These are phyloP conservation scores for Aspergillus ostianus DNA, from an alignment of 495 filamentous ascomycete genomes.

Conservation along the genomic window DNA sequence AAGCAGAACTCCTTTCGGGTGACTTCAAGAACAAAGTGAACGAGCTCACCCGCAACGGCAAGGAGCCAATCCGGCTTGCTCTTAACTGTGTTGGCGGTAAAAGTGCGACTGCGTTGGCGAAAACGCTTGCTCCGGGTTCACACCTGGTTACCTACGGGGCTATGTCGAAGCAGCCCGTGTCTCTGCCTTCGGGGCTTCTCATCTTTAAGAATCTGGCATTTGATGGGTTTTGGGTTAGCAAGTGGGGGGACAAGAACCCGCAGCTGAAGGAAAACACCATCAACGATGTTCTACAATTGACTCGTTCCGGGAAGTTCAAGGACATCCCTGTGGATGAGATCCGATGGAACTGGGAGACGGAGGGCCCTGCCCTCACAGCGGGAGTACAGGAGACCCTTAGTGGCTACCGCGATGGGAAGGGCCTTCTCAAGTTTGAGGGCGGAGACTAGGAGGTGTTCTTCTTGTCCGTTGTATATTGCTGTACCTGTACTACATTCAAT, in stretches of 20 bases:
- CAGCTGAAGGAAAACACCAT: constrained; percentile 74
- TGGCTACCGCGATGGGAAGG: constrained; percentile 82
- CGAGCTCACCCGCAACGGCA: constrained; percentile 65
- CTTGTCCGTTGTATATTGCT: background rate
- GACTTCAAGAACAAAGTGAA: constrained; percentile 63
- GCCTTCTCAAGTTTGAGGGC: constrained; percentile 76
- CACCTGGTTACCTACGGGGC: constrained; percentile 92
- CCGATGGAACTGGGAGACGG: constrained; percentile 76
- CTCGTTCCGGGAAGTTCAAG: constrained; percentile 71
- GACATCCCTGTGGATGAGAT: constrained; percentile 78
- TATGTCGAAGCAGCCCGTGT: constrained; percentile 83
- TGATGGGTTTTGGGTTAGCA: constrained; percentile 91
- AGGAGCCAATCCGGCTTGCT: constrained; percentile 68
- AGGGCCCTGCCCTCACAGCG: constrained; percentile 56
- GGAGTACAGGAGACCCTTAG: constrained; percentile 74
- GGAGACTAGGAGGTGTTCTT: constrained; percentile 29
- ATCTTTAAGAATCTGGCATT: constrained; percentile 91
- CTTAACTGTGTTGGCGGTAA: constrained; percentile 97
- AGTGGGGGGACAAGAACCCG: constrained; percentile 77
- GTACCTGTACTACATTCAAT: background rate
- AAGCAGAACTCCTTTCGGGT: constrained; percentile 67
- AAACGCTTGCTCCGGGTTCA: constrained; percentile 60
- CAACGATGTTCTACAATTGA: constrained; percentile 74
- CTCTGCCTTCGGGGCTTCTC: constrained; percentile 70
- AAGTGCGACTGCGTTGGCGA: constrained; percentile 69